phyloP scores from a whole-genome alignment of 2,329 filamentous ascomycete species.

The Cladorrhinum sp. region DNA sequence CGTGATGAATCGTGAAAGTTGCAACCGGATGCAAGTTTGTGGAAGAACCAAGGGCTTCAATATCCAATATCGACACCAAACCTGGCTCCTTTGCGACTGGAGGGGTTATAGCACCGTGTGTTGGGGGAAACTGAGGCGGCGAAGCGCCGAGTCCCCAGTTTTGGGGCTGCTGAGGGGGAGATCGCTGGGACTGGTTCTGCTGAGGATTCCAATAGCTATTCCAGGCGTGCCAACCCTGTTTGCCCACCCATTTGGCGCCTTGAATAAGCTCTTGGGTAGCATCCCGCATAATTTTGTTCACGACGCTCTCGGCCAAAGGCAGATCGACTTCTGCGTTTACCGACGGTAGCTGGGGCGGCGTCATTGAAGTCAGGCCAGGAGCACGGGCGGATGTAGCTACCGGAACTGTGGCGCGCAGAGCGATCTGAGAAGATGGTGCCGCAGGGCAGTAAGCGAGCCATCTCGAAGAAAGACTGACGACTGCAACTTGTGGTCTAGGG shows the following conservation, averaged over 20 bases:
- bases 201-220: slow-evolving; percentile 73
- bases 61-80: slow-evolving; percentile 71
- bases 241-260: slow-evolving; percentile 71
- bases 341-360: slow-evolving; percentile 66
- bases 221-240: slow-evolving; percentile 73
- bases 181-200: slow-evolving; percentile 44
- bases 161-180: slow-evolving; percentile 42
- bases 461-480: slow-evolving; percentile 66
- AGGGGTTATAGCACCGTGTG: slow-evolving; percentile 63
- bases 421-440: slow-evolving; percentile 65
- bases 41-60: slow-evolving; percentile 56
- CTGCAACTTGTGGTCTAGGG: slow-evolving; percentile 55
- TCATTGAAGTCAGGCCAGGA: slow-evolving; percentile 57
- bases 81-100: slow-evolving; percentile 63
- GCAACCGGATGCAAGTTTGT: slow-evolving; percentile 60
- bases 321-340: slow-evolving; percentile 67
- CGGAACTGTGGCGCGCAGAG: slow-evolving; percentile 64
- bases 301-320: slow-evolving; percentile 67
- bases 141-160: slow-evolving; percentile 51
- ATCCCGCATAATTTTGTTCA: slow-evolving; percentile 75
- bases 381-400: slow-evolving; percentile 54
- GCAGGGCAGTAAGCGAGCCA: slow-evolving; percentile 79
- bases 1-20: slow-evolving; percentile 68
- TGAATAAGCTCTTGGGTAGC: slow-evolving; percentile 76
- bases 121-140: slow-evolving; percentile 65